Evolutionary conservation across 75 land plant genomes (phyloP), one percentile per base, ranked within the genome.

Genomic region (Pinus taeda): DNA sequence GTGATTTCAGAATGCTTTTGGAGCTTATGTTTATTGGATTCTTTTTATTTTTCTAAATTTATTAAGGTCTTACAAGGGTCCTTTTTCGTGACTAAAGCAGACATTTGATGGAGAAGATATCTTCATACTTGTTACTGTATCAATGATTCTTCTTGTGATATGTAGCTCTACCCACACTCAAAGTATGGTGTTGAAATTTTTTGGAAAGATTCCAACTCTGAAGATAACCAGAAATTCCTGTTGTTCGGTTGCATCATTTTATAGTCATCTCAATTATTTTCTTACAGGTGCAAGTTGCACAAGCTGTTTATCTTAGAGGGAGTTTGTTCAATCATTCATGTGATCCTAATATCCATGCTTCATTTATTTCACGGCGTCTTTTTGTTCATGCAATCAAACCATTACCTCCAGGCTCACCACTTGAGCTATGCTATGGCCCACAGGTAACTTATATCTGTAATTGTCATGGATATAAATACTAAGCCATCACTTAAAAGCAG

Each of bases 251-350:
- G 57, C 33, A 73, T 53, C 18, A 56, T 73, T 33, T 56, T 20
- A 49, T 17, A 56, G 26, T 56, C 15, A 55, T 56, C 58, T n/a
- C 26, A 71, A 15, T 73, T 56, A 53, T 75, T 59, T 60, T 42
- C 29, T 77, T 21, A 24, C 75, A 95, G 98, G 89, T 91, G 57
- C 84, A 80, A 73, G 91, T 95, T 57, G 98, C 90, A 24, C 96
- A 93, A 83, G 98, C 90, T 79, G 75, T 95, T 42, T 95, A 93
- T 83, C 36, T 36, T 26, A 71, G 24, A 53, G 98, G 89, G 12
- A 93, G 98, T 77, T 79, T 85, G 71, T 91, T 95, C 57, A 95
- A 95, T 82, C 98, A 95, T 79, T 89, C 98, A 6, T 95, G 98
- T 90, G 77, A 64, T 60, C 91, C 98, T 73, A 95, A 91, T 73